These are phyloP conservation scores for Moricandia moricandioides DNA, from an alignment of 345 rosid genomes.

Conservation along the genomic window DNA sequence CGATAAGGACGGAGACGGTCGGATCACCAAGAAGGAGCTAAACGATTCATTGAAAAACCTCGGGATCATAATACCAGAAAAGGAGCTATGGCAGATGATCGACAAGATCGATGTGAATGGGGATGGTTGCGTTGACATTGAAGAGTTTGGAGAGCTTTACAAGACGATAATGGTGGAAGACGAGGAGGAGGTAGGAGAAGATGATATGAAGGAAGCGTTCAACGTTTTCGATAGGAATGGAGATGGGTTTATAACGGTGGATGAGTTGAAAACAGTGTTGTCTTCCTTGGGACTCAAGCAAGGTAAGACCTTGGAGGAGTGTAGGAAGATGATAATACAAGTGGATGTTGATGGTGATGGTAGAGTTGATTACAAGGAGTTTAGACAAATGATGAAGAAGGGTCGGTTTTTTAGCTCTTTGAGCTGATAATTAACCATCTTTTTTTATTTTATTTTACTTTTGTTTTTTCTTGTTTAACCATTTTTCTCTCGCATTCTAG, in stretches of 20 bases:
- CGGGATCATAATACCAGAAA: constrained; percentile 62
- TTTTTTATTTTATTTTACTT: not conserved
- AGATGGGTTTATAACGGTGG: constrained; percentile 75
- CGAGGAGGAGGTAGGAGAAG: constrained; percentile 51
- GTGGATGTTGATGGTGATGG: constrained; percentile 92
- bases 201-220: constrained; percentile 80
- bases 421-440: constrained; percentile 8
- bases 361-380: constrained; percentile 55
- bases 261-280: constrained; percentile 64
- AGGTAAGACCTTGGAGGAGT: constrained; percentile 66
- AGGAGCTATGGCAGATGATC: constrained; percentile 51
- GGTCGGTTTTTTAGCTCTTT: constrained; percentile 36
- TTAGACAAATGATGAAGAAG: constrained; percentile 55
- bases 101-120: constrained; percentile 49
- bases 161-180: constrained; percentile 50
- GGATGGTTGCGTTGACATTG: constrained; percentile 56
- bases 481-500: not conserved
- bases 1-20: constrained; percentile 77
- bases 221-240: constrained; percentile 75
- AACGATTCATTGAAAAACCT: constrained; percentile 58
- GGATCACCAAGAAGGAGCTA: constrained; percentile 62
- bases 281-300: constrained; percentile 72
- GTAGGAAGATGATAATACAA: constrained; percentile 66
- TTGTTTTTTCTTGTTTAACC: not conserved
- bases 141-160: constrained; percentile 66